A percentile compares a stretch with the other conserved stretches of the same genome.
These are phyloP conservation scores for Afroboletus lepidellus DNA, from an alignment of 1,284 basidiomycete species.

Conservation along the genomic window DNA sequence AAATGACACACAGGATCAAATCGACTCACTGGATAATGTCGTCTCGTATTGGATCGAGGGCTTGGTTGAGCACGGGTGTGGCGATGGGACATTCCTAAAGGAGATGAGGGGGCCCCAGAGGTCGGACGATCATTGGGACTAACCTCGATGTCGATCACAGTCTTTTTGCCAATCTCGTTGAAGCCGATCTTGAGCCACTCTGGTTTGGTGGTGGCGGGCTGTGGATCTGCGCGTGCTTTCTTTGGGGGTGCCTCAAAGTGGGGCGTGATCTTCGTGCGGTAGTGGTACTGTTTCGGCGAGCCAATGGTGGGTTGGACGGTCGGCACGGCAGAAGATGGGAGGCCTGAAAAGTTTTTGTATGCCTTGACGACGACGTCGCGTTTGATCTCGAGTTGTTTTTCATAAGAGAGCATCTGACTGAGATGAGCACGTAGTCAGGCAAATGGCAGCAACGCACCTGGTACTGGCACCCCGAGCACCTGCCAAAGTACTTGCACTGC, in stretches of 20 bases:
- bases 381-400: constrained; percentile 85
- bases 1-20: neutral
- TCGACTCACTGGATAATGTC: constrained; percentile 65
- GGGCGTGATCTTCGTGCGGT: constrained; percentile 96
- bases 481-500: constrained; percentile 84
- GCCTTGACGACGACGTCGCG: constrained; percentile 85
- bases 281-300: constrained; percentile 87
- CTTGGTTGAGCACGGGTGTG: constrained; percentile 77
- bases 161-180: constrained; percentile 74
- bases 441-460: constrained; percentile 43
- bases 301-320: constrained; percentile 73
- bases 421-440: neutral
- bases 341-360: constrained; percentile 78
- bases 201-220: constrained; percentile 39
- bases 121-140: constrained; percentile 21
- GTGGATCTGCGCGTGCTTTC: constrained; percentile 39
- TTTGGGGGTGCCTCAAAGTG: constrained; percentile 88
- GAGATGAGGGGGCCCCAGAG: neutral
- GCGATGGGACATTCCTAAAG: constrained; percentile 90
- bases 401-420: constrained; percentile 81
- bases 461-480: constrained; percentile 78
- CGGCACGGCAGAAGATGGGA: constrained; percentile 62
- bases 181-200: constrained; percentile 87
- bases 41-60: constrained; percentile 60
- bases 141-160: constrained; percentile 93